phyloP scores from a whole-genome alignment of 2,329 filamentous ascomycete genomes.

The Myriangium duriaei region DNA sequence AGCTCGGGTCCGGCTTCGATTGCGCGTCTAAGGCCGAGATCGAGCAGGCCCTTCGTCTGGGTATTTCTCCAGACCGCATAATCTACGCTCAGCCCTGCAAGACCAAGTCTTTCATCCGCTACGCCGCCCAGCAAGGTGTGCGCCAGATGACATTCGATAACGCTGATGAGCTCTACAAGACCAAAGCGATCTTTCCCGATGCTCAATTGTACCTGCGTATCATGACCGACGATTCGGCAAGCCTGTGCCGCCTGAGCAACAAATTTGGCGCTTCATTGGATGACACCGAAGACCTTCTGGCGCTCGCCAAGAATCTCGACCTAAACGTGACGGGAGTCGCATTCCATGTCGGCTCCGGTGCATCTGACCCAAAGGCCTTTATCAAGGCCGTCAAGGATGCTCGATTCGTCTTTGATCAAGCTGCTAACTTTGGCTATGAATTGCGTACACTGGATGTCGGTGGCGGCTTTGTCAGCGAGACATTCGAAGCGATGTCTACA shows the following conservation, averaged over 20 bases:
- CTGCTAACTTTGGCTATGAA: conserved; percentile 59
- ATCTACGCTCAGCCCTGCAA: conserved; percentile 99
- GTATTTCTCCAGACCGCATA: conserved; percentile 77
- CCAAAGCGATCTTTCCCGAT: conserved; percentile 77
- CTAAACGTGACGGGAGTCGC: conserved; percentile 92
- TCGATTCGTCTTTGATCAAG: conserved; percentile 78
- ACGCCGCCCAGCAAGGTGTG: conserved; percentile 71
- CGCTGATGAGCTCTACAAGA: conserved; percentile 93
- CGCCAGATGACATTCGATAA: conserved; percentile 99
- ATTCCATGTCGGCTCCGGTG: conserved; percentile 95
- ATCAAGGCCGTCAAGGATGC: conserved; percentile 84
- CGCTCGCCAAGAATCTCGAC: conserved; percentile 65
- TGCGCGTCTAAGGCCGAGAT: conserved; percentile 98
- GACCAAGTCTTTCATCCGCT: conserved; percentile 94
- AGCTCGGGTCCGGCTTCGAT: conserved; percentile 88
- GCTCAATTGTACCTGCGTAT: conserved; percentile 92
- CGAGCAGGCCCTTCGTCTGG: conserved; percentile 73
- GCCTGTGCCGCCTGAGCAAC: conserved; percentile 86
- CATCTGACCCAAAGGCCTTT: conserved; percentile 85
- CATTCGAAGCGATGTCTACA: conserved; percentile 79
- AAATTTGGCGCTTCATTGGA: conserved; percentile 94
- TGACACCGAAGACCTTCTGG: conserved; percentile 61
- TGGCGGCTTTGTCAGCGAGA: conserved; percentile 82
- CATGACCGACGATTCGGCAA: conserved; percentile 88
- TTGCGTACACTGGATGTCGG: conserved; percentile 87